A percentile compares a stretch with the other conserved stretches of the same genome.
Conservation (phyloP, 75 land plant genomes). For the Ceratopteris richardii region DNA sequence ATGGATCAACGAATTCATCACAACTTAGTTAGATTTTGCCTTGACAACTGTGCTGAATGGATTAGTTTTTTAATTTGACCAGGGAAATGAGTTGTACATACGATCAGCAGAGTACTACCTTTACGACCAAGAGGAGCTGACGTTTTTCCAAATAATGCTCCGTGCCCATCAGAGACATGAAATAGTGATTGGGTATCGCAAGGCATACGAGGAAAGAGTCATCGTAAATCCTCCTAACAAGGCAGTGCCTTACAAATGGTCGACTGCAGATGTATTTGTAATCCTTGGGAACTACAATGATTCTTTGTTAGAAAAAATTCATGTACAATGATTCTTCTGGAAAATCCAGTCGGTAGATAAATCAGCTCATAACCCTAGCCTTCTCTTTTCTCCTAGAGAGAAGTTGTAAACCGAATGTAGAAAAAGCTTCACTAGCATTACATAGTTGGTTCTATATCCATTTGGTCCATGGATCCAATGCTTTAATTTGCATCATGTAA, state of each 20-base stretch:
- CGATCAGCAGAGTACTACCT: conserved; percentile 64
- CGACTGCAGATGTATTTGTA: conserved; percentile 61
- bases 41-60: background rate
- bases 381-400: too few species aligned
- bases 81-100: conserved; percentile 74
- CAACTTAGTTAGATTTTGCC: too few species aligned
- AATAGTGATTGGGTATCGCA: conserved; percentile 64
- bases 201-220: conserved; percentile 37
- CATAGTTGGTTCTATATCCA: too few species aligned
- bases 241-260: conserved; percentile 41
- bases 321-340: too few species aligned
- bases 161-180: conserved; percentile 58
- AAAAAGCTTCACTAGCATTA: too few species aligned
- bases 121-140: conserved; percentile 66
- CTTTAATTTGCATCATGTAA: too few species aligned
- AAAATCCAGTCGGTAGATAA: too few species aligned
- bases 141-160: conserved; percentile 66
- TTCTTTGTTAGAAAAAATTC: too few species aligned
- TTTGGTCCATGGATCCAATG: too few species aligned
- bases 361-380: too few species aligned
- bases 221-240: conserved; percentile 64
- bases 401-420: too few species aligned
- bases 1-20: background rate
- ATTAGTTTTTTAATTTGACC: conserved; percentile 1
- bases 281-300: conserved; percentile 51